These are phyloP conservation scores for Xylariaceae sp. DNA, from an alignment of 2,329 filamentous ascomycete genomes.

Conservation along the genomic window DNA sequence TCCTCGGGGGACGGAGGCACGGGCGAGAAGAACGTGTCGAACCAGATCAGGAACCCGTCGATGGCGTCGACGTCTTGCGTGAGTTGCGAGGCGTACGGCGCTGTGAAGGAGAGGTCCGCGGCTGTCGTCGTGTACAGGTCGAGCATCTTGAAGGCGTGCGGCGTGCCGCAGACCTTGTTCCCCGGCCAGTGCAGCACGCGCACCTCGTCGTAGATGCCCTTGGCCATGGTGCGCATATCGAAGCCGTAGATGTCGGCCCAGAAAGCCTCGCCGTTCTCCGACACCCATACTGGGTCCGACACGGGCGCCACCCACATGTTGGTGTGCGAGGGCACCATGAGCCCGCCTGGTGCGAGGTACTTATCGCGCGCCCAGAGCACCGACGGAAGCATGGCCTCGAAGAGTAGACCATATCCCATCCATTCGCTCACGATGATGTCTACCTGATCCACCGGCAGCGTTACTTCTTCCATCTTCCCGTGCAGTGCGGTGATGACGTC, in stretches of 20 bases:
- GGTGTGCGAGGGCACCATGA: conserved; percentile 87
- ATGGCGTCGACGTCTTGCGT: conserved; percentile 69
- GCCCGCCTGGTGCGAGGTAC: conserved; percentile 79
- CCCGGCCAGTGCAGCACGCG: conserved; percentile 75
- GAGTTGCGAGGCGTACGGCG: conserved; percentile 69
- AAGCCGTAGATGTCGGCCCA: conserved; percentile 96
- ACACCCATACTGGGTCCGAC: conserved; percentile 77
- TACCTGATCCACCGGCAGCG: conserved; percentile 77
- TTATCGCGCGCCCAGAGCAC: conserved; percentile 87
- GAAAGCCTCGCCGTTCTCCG: conserved; percentile 80
- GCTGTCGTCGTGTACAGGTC: conserved; percentile 76
- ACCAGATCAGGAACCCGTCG: conserved; percentile 93
- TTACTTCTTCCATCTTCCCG: conserved; percentile 88
- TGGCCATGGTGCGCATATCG: conserved; percentile 88
- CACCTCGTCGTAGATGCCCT: conserved; percentile 81
- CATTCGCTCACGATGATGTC: conserved; percentile 97
- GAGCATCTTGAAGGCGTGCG: conserved; percentile 74
- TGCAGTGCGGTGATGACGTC: conserved; percentile 78
- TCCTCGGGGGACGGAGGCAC: conserved; percentile 19
- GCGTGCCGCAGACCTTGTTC: conserved; percentile 63
- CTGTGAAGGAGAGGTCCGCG: conserved; percentile 77
- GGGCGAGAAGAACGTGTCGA: conserved; percentile 88
- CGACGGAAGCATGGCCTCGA: conserved; percentile 95
- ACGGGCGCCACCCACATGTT: conserved; percentile 84
- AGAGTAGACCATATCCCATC: conserved; percentile 96